Conservation (phyloP, 768 basidiomycete genomes). For the Xanthoconium purpureum region DNA sequence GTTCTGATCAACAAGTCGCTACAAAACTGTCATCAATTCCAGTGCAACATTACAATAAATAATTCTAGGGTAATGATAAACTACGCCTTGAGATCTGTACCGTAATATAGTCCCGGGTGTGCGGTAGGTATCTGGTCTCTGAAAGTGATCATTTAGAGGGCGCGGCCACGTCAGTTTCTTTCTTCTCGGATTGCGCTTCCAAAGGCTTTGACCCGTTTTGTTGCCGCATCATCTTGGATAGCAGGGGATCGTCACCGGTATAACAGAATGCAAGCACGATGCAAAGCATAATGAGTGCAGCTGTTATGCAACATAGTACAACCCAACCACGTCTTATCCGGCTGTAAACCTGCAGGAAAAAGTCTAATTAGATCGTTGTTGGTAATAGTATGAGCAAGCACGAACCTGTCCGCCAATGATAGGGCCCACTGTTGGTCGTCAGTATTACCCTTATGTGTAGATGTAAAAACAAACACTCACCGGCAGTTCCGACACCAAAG, state of each 20-base stretch:
- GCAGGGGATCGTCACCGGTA: slow-evolving; percentile 48
- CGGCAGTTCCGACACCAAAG: slow-evolving; percentile 60
- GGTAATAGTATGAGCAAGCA: slow-evolving; percentile 1
- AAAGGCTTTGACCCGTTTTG: slow-evolving; percentile 10
- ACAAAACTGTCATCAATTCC: not conserved
- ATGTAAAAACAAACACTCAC: slow-evolving; percentile 36
- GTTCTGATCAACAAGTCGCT: not conserved
- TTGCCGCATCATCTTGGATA: slow-evolving; percentile 26
- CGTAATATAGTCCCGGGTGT: slow-evolving; percentile 11
- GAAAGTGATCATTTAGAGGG: slow-evolving; percentile 3
- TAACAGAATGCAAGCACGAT: slow-evolving; percentile 42
- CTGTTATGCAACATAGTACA: slow-evolving; percentile 49
- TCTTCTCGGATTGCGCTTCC: slow-evolving; percentile 4
- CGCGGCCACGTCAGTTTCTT: not conserved
- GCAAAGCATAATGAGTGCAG: slow-evolving; percentile 40
- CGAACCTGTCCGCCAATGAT: slow-evolving; percentile 64
- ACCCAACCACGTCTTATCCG: slow-evolving; percentile 57
- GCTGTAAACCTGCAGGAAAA: slow-evolving; percentile 52
- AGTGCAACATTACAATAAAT: not conserved
- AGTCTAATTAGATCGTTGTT: not conserved
- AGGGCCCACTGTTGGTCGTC: slow-evolving; percentile 53
- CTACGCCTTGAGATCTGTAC: slow-evolving; percentile 6
- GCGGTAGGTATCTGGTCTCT: slow-evolving; percentile 6
- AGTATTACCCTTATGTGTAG: not conserved
- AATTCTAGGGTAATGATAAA: slow-evolving; percentile 4